Base-by-base conservation (phyloP, 495 filamentous ascomycete genomes). In the Amorphotheca resinae region DNA sequence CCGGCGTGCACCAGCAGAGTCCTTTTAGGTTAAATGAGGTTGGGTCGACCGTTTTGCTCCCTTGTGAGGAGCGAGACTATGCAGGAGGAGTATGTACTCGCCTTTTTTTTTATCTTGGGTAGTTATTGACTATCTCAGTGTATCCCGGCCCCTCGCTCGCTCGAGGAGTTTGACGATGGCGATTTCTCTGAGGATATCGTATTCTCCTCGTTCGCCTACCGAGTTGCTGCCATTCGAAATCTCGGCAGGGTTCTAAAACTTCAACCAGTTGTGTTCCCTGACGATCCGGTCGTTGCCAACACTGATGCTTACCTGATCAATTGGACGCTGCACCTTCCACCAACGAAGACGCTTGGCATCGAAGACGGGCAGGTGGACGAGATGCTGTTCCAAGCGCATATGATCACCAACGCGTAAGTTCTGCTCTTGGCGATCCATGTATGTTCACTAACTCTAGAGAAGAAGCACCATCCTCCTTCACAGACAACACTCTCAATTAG, bases 361-460 rank as follows among this genome's bases (percentile, higher is more conserved):
- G 71, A 73, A 45, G 73, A 80, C 44, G 72, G 78, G 22, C 66
- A 77, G 25, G 69, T 88, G 8, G 87, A 95, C 54, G 84, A 93
- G 63, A 81, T 93, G 72, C 76, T 93, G 64, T 93, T 93, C 66
- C 86, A 93, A 56, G 86, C 86, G 9, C 81, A 81, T 42, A 87
- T 91, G 76, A 79, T 91, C 38, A 73, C 80, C 22, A 74, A 84
- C 55, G 79, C 75, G 61, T 73, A 59, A 53, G 68, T 60, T 9
- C n/a, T 15, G 6, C 18, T 12, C 15, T 22, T 40, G 40, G 15
- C 30, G 14, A n/a, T n/a, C 41, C 8, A 20, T 9, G 25, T 28
- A 37, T 15, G 22, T n/a, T 21, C 6, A 18, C 17, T 52, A 35
- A 32, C 41, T 39, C 15, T 12, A 42, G 3, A 40, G 1, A 53